A percentile compares a stretch with the other conserved stretches of the same genome.
phyloP scores from a whole-genome alignment of 2,329 filamentous ascomycete genomes.

The Orbilia quercus region DNA sequence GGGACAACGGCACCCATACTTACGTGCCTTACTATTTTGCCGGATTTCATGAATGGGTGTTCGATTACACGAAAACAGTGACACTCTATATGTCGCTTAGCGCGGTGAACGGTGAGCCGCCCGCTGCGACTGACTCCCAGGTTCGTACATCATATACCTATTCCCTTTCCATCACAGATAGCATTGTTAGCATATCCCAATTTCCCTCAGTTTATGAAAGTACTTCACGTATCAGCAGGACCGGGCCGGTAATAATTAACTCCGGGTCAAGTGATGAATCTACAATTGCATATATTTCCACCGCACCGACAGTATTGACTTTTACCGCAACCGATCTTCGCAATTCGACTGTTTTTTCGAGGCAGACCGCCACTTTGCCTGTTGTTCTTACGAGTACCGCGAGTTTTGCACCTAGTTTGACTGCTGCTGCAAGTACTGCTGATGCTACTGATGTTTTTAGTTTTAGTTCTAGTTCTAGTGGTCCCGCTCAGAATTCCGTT shows the following conservation, averaged over 20 bases:
- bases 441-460: conserved; percentile 22
- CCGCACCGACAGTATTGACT: conserved; percentile 48
- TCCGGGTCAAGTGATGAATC: conserved; percentile 54
- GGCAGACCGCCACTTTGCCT: conserved; percentile 37
- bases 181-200: conserved; percentile 47
- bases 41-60: conserved; percentile 47
- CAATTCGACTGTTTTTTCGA: conserved; percentile 45
- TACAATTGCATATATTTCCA: conserved; percentile 40
- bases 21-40: conserved; percentile 52
- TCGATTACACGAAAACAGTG: conserved; percentile 45
- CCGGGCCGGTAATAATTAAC: conserved; percentile 53
- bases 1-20: conserved; percentile 43
- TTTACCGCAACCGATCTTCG: conserved; percentile 44
- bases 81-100: conserved; percentile 49
- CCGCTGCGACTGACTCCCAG: conserved; percentile 25
- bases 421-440: conserved; percentile 19
- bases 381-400: conserved; percentile 34
- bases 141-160: conserved; percentile 51
- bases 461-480: conserved; percentile 33
- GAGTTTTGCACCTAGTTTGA: conserved; percentile 22
- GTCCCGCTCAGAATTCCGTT: conserved; percentile 3
- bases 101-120: conserved; percentile 31
- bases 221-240: conserved; percentile 52
- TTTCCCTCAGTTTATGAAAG: conserved; percentile 47
- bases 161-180: conserved; percentile 44